These are phyloP conservation scores for Botrytis galanthina DNA, from an alignment of 2,329 filamentous ascomycete species.

Conservation along the genomic window DNA sequence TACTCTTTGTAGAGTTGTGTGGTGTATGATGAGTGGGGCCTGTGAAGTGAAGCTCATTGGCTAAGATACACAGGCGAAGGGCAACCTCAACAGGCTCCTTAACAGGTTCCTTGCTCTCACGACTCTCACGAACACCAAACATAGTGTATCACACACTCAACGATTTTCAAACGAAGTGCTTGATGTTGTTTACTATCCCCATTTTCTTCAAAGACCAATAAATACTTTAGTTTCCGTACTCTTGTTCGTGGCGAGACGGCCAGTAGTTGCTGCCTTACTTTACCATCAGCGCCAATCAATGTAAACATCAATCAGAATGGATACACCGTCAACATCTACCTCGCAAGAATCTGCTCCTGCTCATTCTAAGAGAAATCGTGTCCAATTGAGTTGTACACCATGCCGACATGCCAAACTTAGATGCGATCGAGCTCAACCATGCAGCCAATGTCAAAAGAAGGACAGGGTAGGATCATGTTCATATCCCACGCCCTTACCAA, in stretches of 20 bases:
- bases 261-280: not conserved
- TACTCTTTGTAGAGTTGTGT: too few species aligned
- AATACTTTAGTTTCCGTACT: not conserved
- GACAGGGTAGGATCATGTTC: constrained; percentile 47
- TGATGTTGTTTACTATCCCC: not conserved
- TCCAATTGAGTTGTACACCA: constrained; percentile 24
- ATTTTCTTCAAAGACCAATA: not conserved
- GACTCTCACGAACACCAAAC: not conserved
- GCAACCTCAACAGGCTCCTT: not conserved
- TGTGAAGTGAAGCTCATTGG: not conserved
- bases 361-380: constrained; percentile 21
- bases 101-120: not conserved
- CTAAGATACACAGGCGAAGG: not conserved
- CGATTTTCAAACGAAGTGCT: not conserved
- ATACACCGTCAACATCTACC: not conserved
- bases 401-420: constrained; percentile 40
- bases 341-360: not conserved
- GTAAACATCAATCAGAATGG: not conserved
- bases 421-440: constrained; percentile 53
- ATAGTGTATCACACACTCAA: not conserved
- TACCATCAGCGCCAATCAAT: not conserved
- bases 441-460: constrained; percentile 52
- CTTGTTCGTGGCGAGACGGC: not conserved
- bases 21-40: not conserved
- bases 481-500: constrained; percentile 48